These are phyloP conservation scores for Diplodia corticola DNA, from an alignment of 2,329 filamentous ascomycete species.

Conservation along the genomic window DNA sequence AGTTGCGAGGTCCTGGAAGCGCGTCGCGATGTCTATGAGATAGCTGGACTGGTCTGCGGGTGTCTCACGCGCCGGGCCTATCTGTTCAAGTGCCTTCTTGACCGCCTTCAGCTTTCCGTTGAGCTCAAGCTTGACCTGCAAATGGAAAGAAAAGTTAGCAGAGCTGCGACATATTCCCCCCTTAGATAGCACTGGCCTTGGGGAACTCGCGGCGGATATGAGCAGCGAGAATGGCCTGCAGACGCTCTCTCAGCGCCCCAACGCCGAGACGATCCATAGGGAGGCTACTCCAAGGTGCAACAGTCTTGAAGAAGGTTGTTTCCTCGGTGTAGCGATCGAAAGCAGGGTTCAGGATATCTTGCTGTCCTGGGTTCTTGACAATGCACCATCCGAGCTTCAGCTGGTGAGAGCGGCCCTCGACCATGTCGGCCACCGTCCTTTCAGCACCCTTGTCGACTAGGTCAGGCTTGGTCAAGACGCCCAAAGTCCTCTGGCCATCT, in stretches of 20 bases:
- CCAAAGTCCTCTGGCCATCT: constrained; percentile 36
- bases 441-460: constrained; percentile 38
- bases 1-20: constrained; percentile 41
- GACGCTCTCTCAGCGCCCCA: constrained; percentile 39
- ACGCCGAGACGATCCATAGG: constrained; percentile 45
- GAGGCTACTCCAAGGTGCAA: constrained; percentile 41
- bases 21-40: constrained; percentile 41
- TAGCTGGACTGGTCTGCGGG: constrained; percentile 39
- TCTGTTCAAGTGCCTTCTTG: constrained; percentile 29
- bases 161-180: not conserved
- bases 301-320: constrained; percentile 36
- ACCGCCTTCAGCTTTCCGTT: constrained; percentile 31
- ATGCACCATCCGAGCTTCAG: constrained; percentile 56
- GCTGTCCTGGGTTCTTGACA: constrained; percentile 48
- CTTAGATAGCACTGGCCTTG: constrained; percentile 33
- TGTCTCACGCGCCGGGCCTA: constrained; percentile 40
- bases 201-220: constrained; percentile 51
- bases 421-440: constrained; percentile 43
- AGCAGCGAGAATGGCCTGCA: constrained; percentile 45
- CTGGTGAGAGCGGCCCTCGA: constrained; percentile 42
- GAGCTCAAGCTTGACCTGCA: constrained; percentile 38
- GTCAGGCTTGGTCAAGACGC: constrained; percentile 43
- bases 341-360: constrained; percentile 28
- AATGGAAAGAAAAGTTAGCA: constrained; percentile 29
- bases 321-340: constrained; percentile 37